Evolutionary conservation across 176 grass and related monocot species (phyloP), one percentile per base, ranked within the genome.

Genomic region (Triticum dicoccoides): DNA sequence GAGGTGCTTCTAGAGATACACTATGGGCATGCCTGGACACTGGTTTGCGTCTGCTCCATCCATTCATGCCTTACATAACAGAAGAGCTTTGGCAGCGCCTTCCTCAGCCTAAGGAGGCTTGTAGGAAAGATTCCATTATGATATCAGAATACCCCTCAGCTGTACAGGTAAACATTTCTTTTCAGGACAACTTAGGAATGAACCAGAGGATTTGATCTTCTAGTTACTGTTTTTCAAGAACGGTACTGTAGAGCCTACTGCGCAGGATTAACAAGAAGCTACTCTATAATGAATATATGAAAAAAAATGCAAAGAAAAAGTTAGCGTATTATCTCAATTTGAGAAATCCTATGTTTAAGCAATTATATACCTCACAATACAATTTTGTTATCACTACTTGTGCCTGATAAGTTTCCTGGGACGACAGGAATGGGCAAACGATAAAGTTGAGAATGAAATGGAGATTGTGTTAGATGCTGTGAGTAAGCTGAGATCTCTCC

Each of bases 11-110:
- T 21, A 93, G 89, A 78, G 76, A 93, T 88, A 77, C 95, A 20
- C 86, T 98, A 75, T 95, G 95, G 93, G 64, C 93, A 64, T 98
- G 95, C 84, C 73, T 98, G 34, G 91, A 98, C 24, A 85, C 80
- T 67, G 95, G 95, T 74, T 89, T 98, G 82, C 90, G 88, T 61
- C 67, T 98, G n/a, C 89, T 98, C 32, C 95, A 98, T 63, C 95
- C 95, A 5, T 98, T 98, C 76, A 98, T 98, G 95, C 95, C 95
- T 42, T 98, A 85, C 89, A 89, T 98, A 86, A 95, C 91, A 69
- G 95, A 98, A 85, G 95, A 98, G 75, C 89, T 98, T 66, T 98
- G 93, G 93, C 95, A 95, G 78, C 93, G 95, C 56, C 89, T 98
- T 88, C 93, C 95, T 80, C 87, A 91, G 73, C 82, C 87, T 42